Evolutionary conservation across 2,329 filamentous ascomycete genomes (phyloP).

Genomic region (Hymenoscyphus salicellus): DNA sequence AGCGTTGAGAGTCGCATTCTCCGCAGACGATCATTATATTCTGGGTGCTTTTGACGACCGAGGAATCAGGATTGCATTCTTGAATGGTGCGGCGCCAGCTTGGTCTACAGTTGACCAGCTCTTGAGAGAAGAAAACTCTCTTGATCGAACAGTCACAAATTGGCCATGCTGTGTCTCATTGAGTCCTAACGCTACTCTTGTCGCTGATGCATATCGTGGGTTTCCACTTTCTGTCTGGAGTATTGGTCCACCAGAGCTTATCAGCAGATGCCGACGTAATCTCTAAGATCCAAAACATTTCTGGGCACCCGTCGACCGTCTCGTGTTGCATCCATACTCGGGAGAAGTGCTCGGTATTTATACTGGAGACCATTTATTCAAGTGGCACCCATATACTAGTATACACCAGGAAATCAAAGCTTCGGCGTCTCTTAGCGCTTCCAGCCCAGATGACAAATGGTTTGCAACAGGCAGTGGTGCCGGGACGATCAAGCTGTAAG

Average conservation of each 20-base stretch:
- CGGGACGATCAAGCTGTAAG: constrained; percentile 14
- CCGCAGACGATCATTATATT: neutral
- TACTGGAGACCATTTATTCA: constrained; percentile 18
- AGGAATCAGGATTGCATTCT: neutral
- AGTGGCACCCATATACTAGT: constrained; percentile 18
- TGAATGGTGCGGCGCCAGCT: neutral
- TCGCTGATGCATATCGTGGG: constrained; percentile 23
- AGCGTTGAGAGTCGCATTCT: constrained; percentile 12
- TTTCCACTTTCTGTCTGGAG: constrained; percentile 25
- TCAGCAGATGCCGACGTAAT: constrained; percentile 15
- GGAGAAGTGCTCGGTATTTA: constrained; percentile 17
- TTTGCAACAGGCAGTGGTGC: constrained; percentile 12
- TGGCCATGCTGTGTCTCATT: constrained; percentile 19
- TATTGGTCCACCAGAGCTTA: constrained; percentile 6
- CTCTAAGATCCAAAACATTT: neutral
- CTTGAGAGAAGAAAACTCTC: neutral
- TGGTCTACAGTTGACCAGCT: neutral
- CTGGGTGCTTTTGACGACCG: neutral
- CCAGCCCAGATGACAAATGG: constrained; percentile 17
- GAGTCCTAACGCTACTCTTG: constrained; percentile 17
- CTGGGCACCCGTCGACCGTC: constrained; percentile 9
- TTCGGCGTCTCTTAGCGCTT: constrained; percentile 4
- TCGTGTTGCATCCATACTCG: constrained; percentile 15
- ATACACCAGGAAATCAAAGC: constrained; percentile 9
- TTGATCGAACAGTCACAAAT: neutral